Percentiles rank a stretch among this genome's conserved stretches.
phyloP scores from a whole-genome alignment of 2,329 filamentous ascomycete genomes.

The Neodidymelliopsis sp. region DNA sequence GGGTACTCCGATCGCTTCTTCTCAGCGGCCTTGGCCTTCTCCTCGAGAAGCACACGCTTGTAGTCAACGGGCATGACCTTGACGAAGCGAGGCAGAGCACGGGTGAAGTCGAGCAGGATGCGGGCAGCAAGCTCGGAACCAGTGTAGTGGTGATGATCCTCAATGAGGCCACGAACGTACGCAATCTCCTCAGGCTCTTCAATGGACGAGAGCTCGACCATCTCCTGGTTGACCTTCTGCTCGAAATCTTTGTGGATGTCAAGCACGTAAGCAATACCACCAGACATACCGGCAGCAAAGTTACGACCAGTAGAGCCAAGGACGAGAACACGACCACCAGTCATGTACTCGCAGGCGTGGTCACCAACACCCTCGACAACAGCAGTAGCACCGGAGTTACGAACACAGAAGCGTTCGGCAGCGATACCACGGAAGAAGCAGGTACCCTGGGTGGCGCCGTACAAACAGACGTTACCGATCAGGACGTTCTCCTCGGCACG shows the following conservation, averaged over 20 bases:
- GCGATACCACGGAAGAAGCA: constrained; percentile 98
- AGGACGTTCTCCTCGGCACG: constrained; percentile 96
- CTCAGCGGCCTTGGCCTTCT: constrained; percentile 83
- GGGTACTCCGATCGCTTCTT: constrained; percentile 85
- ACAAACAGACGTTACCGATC: constrained; percentile 92
- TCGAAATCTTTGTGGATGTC: constrained; percentile 90
- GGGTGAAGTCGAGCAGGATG: constrained; percentile 93
- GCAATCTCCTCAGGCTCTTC: constrained; percentile 90
- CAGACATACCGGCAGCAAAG: constrained; percentile 98
- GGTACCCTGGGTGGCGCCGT: constrained; percentile 87
- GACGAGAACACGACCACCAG: constrained; percentile 87
- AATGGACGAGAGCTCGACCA: constrained; percentile 88
- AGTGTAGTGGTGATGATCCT: constrained; percentile 98
- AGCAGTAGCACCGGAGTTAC: constrained; percentile 95
- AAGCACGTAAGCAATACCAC: constrained; percentile 93
- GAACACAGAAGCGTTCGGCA: constrained; percentile 94
- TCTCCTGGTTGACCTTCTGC: constrained; percentile 94
- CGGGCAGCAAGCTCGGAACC: constrained; percentile 93
- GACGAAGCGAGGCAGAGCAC: constrained; percentile 87
- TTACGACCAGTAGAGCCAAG: constrained; percentile 92
- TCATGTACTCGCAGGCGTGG: constrained; percentile 99
- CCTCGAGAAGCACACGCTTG: constrained; percentile 88
- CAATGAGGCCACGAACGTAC: constrained; percentile 87
- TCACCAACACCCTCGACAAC: constrained; percentile 96
- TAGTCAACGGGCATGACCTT: constrained; percentile 95